Base-by-base conservation (phyloP, 1,284 basidiomycete genomes). In the Tylopilus orsonianus region DNA sequence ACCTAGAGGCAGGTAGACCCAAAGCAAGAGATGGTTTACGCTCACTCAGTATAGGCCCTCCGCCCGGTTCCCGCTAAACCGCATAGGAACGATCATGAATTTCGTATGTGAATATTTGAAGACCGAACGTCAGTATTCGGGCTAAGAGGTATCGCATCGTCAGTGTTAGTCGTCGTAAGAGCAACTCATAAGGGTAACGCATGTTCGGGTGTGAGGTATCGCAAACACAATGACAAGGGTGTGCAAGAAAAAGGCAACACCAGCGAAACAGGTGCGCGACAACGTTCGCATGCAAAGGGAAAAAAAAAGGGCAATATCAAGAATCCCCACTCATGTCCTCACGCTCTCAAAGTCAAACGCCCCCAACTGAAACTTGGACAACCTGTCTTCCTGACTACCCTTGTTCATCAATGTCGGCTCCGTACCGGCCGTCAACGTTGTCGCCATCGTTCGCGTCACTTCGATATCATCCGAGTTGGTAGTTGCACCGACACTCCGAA, bases 401-500 rank as follows among this genome's bases (percentile, higher is more conserved):
- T 42, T 46, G 40, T 55, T 39, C 27, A 50, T 20, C 14, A 34
- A 38, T 0, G 36, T 50, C 22, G 26, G n/a, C 4, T 54, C 59
- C 8, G 53, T 57, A 2, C 42, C 54, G 3, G 32, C 43, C 8
- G 65, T 55, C 44, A 61, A 32, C 4, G 60, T 56, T 18, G 64
- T 53, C 19, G 60, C n/a, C n/a, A n/a, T 56, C 19, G 54, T 64
- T n/a, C 45, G 52, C 10, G 62, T 65, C 24, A 60, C 27, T 12
- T 64, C 64, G 0, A 65, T 66, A 8, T 66, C 64, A 10, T 60
- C 62, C 5, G 67, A 68, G 20, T 50, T 56, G 13, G 66, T 69
- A 13, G 66, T 67, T 24, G 53, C 54, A 14, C 64, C 65, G 13
- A 68, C 46, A 35, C 67, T 69, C 8, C 59, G 56, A 41, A 68